These are phyloP conservation scores for Gracilaria caudata DNA, from an alignment of 23 red algal species.

Conservation along the genomic window DNA sequence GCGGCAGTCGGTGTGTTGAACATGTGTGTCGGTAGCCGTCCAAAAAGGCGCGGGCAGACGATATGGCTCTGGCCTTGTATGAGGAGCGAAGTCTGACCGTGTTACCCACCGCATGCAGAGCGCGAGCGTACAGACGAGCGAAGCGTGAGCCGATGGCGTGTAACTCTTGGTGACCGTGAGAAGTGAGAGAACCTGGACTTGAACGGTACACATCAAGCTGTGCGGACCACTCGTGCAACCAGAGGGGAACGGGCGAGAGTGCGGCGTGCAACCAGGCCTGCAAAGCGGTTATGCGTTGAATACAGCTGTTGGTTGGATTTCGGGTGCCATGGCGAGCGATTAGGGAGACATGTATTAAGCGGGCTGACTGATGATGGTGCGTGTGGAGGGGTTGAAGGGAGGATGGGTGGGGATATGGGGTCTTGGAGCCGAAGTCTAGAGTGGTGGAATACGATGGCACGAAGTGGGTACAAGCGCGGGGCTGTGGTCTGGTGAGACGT, in stretches of 20 bases:
- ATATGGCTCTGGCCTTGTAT: constrained; percentile 64
- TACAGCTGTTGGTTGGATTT: constrained; percentile 56
- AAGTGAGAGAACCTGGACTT: constrained; percentile 51
- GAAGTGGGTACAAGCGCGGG: constrained; percentile 7
- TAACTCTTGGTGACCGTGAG: constrained; percentile 56
- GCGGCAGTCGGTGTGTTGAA: constrained; percentile 4
- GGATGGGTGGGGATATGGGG: constrained; percentile 22
- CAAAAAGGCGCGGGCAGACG: constrained; percentile 58
- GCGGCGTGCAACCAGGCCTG: constrained; percentile 38
- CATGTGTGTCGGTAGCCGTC: constrained; percentile 54
- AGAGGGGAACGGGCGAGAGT: constrained; percentile 28
- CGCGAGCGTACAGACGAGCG: constrained; percentile 34
- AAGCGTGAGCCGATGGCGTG: constrained; percentile 61
- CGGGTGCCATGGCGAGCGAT: constrained; percentile 74
- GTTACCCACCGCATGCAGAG: constrained; percentile 23
- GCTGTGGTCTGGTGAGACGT: not conserved
- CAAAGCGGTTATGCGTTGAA: constrained; percentile 54
- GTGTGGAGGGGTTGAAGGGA: constrained; percentile 28
- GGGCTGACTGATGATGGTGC: constrained; percentile 6
- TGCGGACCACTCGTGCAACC: constrained; percentile 57
- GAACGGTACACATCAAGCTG: constrained; percentile 29
- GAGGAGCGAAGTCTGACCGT: constrained; percentile 52
- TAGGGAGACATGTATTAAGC: constrained; percentile 70
- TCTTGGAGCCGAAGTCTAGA: constrained; percentile 58
- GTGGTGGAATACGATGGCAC: constrained; percentile 14